Base-by-base conservation (phyloP, 345 rosid genomes). In the Rhodamnia rubescens region DNA sequence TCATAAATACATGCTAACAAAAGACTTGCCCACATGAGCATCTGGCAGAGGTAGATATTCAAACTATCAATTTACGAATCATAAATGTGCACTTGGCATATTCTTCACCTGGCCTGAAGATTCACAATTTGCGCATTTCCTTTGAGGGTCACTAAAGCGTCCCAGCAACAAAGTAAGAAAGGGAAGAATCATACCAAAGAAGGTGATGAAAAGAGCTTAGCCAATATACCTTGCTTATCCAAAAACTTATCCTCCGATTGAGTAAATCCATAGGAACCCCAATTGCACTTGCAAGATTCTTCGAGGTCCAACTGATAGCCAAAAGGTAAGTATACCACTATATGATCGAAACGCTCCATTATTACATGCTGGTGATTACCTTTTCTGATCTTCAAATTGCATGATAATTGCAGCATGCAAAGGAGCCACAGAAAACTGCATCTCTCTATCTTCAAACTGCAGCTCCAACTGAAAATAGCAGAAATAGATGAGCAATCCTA, bases 311-410 rank as follows among this genome's bases (percentile, higher is more conserved):
- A 90, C 99, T 97, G 90, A 90, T 85, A 87, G 74, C 21, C 58
- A 86, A 84, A 87, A 82, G 50, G 36, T 49, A 47, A 82, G n/a
- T 52, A 58, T 21, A 81, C 52, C 47, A 40, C 85, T 21, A 64
- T 59, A 75, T 6, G 32, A 11, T 15, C 59, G 27, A 42, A 44
- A 18, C 40, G 29, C 8, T 61, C 27, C 54, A 82, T 53, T 56
- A 55, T 82, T 84, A 78, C 75, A 40, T 81, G 88, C 87, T 83
- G 15, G 49, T 84, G 57, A 57, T 84, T 89, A 94, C 98, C 96
- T 95, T 88, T 90, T 92, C 89, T 92, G 94, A 83, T 96, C 98
- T 90, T 96, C 98, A 91, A 97, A 97, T 83, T 95, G 98, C 98
- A 97, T 93, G 85, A 97, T 93, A 69, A 97, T 93, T 83, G 95